Evolutionary conservation across 1,139 yeast species (phyloP), one percentile per base, ranked within the genome.

Genomic region (Geotrichum reessii): DNA sequence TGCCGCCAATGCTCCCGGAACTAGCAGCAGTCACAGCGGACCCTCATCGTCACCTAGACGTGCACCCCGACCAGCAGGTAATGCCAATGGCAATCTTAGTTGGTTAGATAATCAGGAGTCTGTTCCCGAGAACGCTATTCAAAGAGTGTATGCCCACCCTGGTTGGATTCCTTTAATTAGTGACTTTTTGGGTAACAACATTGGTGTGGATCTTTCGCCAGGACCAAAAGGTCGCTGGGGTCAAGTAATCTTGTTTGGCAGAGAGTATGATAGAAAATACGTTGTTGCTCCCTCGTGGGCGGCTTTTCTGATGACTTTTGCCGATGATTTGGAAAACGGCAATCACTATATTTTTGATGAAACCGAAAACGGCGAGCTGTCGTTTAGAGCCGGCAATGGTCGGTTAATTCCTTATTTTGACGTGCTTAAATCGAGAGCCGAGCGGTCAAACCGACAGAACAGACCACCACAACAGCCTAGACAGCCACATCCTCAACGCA

Each of bases 161-260:
- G 83, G 81, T 68, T 92, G 98, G 98, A 85, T 92, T 58, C 98
- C 98, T 1, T 73, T 92, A 50, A 82, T 90, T 22, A 88, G 95
- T 12, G 98, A 92, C 70, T 84, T 83, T 61, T 85, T 87, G 11
- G 98, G 98, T 21, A 92, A 92, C 73, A 90, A 90, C 69, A 84
- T 92, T 57, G 98, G 92, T 53, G 78, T 92, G 14, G 98, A 92
- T 72, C 77, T 92, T 62, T 87, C 93, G 1, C 97, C 97, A 0
- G 96, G 89, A 3, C 77, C 83, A 2, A 73, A 76, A 19, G 96
- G 96, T 37, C 77, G 74, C 50, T 80, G 84, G 77, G 98, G 97
- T 17, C 96, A 91, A 71, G 88, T 89, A 27, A 88, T 92, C 59
- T 69, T 89, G 57, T 91, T 89, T 72, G 97, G 97, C 47, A 81